Base-by-base conservation (phyloP, 352 stramenopile genomes). In the Phytopythium delawarense region DNA sequence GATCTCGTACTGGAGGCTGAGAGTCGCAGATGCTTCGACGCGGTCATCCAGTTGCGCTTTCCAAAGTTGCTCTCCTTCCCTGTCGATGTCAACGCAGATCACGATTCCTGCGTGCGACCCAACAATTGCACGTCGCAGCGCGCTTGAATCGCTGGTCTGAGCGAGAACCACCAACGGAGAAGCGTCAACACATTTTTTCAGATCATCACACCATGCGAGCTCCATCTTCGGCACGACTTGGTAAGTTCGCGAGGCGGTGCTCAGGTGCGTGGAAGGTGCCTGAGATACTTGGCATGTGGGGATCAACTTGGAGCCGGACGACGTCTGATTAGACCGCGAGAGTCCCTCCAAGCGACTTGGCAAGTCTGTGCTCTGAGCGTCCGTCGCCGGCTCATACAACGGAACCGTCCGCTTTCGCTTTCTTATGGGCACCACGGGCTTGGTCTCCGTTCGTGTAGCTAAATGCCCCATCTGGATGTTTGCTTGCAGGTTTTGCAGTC, bases 141-240 rank as follows among this genome's bases (percentile, higher is more conserved):
- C 52, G 13, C n/a, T 21, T 20, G 32, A 40, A 25, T 59, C 15
- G 7, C 21, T 25, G 20, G 61, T 40, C 18, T 21, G 30, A 35
- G 53, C 66, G 21, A 71, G 57, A 44, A 87, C 61, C 25, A 90
- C 62, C 4, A 88, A 62, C 7, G 80, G 81, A 21, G 81, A 90
- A 12, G 81, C 81, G 45, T 90, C 81, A 18, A 90, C 78, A 54
- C 81, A 90, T 37, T 88, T 87, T 11, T 57, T 46, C 25, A 90
- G 57, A 69, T 90, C 62, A 1, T 75, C 62, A 46, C 56, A 37
- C 64, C 75, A 87, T 5, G 39, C 35, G 11, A 75, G 32, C 20
- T 54, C 9, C 45, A 79, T 13, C 16, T 16, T 44, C 40, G 64
- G 25, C 34, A 46, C 44, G 35, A 2, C 35, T 12, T 40, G 35